A percentile compares a stretch with the other conserved stretches of the same genome.
phyloP scores from a whole-genome alignment of 2,329 filamentous ascomycete genomes.

The Colletotrichum tabaci region DNA sequence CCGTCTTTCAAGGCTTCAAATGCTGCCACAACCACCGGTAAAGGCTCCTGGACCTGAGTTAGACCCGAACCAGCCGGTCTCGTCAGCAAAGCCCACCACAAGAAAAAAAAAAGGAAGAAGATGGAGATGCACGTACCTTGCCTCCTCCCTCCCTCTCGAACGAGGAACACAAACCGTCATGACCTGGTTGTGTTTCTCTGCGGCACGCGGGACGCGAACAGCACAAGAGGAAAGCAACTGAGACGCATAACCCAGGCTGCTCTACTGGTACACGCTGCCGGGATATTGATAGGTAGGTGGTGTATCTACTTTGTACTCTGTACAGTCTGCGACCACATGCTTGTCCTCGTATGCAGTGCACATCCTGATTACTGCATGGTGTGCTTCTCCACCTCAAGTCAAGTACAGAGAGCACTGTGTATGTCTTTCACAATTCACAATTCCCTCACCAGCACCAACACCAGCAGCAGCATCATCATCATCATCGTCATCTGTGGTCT shows the following conservation, averaged over 20 bases:
- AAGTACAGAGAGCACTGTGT: not conserved
- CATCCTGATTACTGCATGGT: no score
- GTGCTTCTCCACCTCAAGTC: not conserved
- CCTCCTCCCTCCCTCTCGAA: no score
- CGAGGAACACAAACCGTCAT: not conserved
- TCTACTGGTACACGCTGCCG: not conserved
- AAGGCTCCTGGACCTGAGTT: constrained; percentile 25
- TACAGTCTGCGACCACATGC: constrained; percentile 1
- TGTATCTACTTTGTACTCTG: no score
- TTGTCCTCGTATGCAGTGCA: not conserved
- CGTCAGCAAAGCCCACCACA: constrained; percentile 6
- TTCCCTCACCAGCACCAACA: constrained; percentile 6
- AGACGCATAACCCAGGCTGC: not conserved
- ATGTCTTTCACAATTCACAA: constrained; percentile 23
- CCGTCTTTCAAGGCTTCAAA: constrained; percentile 1
- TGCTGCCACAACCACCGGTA: constrained; percentile 19
- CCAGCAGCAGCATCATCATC: constrained; percentile 9
- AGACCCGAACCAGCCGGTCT: constrained; percentile 24
- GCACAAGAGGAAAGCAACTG: not conserved
- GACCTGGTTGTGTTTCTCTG: not conserved
- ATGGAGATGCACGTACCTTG: constrained; percentile 11
- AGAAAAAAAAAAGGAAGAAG: no score
- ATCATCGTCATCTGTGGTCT: constrained; percentile 19
- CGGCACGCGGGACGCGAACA: not conserved
- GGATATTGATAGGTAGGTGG: no score